Percentiles rank a stretch among this genome's conserved stretches.
phyloP scores from a whole-genome alignment of 495 filamentous ascomycete species.

The Letharia lupina region DNA sequence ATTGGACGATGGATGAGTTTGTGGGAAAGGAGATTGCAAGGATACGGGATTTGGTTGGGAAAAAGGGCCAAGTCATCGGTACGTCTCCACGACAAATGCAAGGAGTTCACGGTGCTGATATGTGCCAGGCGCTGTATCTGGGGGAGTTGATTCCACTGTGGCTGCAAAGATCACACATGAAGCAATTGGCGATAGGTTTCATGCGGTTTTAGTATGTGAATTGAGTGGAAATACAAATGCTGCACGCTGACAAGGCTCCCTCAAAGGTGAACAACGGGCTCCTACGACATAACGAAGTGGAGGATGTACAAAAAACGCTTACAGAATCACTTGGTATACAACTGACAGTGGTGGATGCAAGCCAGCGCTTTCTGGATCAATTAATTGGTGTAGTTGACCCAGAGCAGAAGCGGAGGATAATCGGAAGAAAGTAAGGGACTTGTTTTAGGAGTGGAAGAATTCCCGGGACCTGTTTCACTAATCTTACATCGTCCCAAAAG shows the following conservation, averaged over 20 bases:
- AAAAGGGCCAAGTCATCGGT: slow-evolving; percentile 72
- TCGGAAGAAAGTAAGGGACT: slow-evolving; percentile 35
- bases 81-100: neutral
- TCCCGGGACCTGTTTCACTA: no score
- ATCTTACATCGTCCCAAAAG: no score
- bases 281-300: slow-evolving; percentile 79
- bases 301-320: slow-evolving; percentile 67
- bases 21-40: slow-evolving; percentile 66
- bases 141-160: slow-evolving; percentile 89
- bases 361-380: slow-evolving; percentile 60
- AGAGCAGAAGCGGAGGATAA: slow-evolving; percentile 90
- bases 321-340: slow-evolving; percentile 76
- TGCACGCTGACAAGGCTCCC: neutral
- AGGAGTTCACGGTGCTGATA: neutral
- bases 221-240: neutral
- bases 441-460: no score
- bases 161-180: slow-evolving; percentile 69
- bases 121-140: slow-evolving; percentile 52
- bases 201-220: slow-evolving; percentile 63
- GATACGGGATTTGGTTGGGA: slow-evolving; percentile 70
- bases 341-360: slow-evolving; percentile 77
- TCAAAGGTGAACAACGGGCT: slow-evolving; percentile 59
- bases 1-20: slow-evolving; percentile 81
- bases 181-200: slow-evolving; percentile 68
- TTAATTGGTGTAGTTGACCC: slow-evolving; percentile 74